Evolutionary conservation across 768 basidiomycete species (phyloP).

Genomic region (Boletales sp.): DNA sequence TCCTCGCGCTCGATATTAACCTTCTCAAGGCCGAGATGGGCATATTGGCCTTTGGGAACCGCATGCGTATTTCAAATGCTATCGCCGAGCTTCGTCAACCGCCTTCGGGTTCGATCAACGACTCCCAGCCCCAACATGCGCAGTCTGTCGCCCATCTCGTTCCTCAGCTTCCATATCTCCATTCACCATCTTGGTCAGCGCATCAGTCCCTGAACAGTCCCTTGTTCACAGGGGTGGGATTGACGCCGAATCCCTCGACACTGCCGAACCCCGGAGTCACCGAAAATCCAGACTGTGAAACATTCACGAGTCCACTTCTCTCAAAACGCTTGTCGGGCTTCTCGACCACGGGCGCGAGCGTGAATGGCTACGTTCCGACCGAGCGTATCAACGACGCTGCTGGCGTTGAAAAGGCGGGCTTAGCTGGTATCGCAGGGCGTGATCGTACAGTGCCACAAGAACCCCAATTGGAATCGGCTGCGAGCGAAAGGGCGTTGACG

Average conservation of each 20-base stretch:
- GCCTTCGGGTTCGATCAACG: conserved; percentile 56
- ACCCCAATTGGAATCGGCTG: conserved; percentile 50
- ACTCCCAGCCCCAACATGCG: conserved; percentile 36
- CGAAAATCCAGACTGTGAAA: conserved; percentile 31
- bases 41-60: conserved; percentile 91
- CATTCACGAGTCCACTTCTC: conserved; percentile 12
- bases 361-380: conserved; percentile 21
- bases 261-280: conserved; percentile 21
- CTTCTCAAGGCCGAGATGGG: conserved; percentile 93
- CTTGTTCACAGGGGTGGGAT: conserved; percentile 29
- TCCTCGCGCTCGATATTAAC: conserved; percentile 89
- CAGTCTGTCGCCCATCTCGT: conserved; percentile 26
- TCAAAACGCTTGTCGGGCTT: conserved; percentile 25
- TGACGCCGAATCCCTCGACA: conserved; percentile 23
- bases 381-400: conserved; percentile 13
- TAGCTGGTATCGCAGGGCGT: conserved; percentile 23
- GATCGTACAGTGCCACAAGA: conserved; percentile 37
- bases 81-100: conserved; percentile 83
- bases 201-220: conserved; percentile 46
- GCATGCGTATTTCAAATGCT: conserved; percentile 90
- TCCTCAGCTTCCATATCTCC: conserved; percentile 29
- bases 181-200: conserved; percentile 37
- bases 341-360: conserved; percentile 25
- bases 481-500: conserved; percentile 57
- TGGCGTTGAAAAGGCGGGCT: conserved; percentile 18